Conservation (phyloP, 2,329 filamentous ascomycete species). For the Paecilomyces sp. region DNA sequence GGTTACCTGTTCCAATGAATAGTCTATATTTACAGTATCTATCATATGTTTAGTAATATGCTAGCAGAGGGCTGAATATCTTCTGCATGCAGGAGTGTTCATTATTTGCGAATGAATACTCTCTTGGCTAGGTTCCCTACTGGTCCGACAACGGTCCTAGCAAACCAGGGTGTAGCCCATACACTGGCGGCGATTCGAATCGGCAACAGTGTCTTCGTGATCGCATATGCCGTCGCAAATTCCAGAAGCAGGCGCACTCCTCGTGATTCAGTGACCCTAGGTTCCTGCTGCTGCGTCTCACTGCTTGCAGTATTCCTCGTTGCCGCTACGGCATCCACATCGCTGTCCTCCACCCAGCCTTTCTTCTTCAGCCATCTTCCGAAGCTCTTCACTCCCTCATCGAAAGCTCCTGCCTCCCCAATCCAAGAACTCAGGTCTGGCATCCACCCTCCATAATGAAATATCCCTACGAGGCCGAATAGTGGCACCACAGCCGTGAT, state of each 20-base stretch:
- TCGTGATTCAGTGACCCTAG: constrained; percentile 23
- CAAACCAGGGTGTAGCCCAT: constrained; percentile 92
- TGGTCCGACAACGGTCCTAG: constrained; percentile 54
- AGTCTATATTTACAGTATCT: too few relatives aligned
- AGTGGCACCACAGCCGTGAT: constrained; percentile 79
- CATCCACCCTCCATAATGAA: constrained; percentile 73
- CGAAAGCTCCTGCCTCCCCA: constrained; percentile 23
- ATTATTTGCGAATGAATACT: constrained; percentile 27
- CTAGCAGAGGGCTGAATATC: constrained; percentile 1
- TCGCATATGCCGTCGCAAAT: constrained; percentile 81
- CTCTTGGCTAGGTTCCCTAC: constrained; percentile 32
- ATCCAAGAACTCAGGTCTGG: constrained; percentile 45
- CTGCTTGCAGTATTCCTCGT: constrained; percentile 18
- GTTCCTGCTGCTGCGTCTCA: constrained; percentile 11
- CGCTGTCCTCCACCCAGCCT: constrained; percentile 61
- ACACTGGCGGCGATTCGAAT: constrained; percentile 69
- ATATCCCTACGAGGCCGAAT: constrained; percentile 63
- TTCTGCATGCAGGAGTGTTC: neutral
- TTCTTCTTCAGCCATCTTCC: constrained; percentile 70
- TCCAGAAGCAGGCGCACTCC: constrained; percentile 53
- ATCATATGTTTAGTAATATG: neutral
- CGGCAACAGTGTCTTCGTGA: constrained; percentile 80
- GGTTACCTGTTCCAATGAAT: neutral
- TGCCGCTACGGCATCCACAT: constrained; percentile 38
- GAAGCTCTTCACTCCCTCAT: constrained; percentile 64